Percentiles rank a stretch among this genome's conserved stretches.
Evolutionary conservation across 2,329 filamentous ascomycete species (phyloP).

Genomic region (Talaromyces sp.): DNA sequence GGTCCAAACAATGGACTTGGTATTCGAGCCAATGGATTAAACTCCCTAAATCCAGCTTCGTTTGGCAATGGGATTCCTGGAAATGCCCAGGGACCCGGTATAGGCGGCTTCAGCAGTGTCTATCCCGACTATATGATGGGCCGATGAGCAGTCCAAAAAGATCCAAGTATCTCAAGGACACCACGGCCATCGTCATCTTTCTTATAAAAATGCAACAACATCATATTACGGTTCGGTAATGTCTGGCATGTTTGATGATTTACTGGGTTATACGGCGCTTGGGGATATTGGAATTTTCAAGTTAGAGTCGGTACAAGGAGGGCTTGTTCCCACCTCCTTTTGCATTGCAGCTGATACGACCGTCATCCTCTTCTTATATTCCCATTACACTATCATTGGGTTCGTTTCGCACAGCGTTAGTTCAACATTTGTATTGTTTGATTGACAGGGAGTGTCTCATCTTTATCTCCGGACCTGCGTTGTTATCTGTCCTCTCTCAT

Average conservation of each 20-base stretch:
- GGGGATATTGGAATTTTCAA: slow-evolving; percentile 34
- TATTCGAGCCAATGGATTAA: slow-evolving; percentile 32
- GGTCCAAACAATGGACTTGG: slow-evolving; percentile 35
- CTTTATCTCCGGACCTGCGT: slow-evolving; percentile 6
- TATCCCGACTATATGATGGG: slow-evolving; percentile 49
- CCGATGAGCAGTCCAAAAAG: slow-evolving; percentile 28
- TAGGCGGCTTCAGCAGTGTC: slow-evolving; percentile 34
- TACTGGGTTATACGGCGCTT: slow-evolving; percentile 39
- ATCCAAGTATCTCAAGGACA: background rate
- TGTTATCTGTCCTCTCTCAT: slow-evolving; percentile 10
- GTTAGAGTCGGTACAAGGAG: slow-evolving; percentile 39
- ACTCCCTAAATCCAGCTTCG: slow-evolving; percentile 27
- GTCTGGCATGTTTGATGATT: slow-evolving; percentile 41
- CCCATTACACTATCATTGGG: slow-evolving; percentile 18
- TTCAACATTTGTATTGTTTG: slow-evolving; percentile 12
- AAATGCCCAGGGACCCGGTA: slow-evolving; percentile 26
- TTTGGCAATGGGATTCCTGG: slow-evolving; percentile 26
- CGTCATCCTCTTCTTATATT: slow-evolving; percentile 17
- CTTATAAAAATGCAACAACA: slow-evolving; percentile 5
- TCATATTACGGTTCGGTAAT: slow-evolving; percentile 26
- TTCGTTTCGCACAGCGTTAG: slow-evolving; percentile 24
- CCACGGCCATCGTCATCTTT: background rate
- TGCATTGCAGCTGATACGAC: slow-evolving; percentile 19
- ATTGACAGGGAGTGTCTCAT: slow-evolving; percentile 11
- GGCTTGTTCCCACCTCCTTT: slow-evolving; percentile 28